Percentiles rank a stretch among this genome's conserved stretches.
Conservation (phyloP, 176 grass and related monocot species). For the Panicum miliaceum region DNA sequence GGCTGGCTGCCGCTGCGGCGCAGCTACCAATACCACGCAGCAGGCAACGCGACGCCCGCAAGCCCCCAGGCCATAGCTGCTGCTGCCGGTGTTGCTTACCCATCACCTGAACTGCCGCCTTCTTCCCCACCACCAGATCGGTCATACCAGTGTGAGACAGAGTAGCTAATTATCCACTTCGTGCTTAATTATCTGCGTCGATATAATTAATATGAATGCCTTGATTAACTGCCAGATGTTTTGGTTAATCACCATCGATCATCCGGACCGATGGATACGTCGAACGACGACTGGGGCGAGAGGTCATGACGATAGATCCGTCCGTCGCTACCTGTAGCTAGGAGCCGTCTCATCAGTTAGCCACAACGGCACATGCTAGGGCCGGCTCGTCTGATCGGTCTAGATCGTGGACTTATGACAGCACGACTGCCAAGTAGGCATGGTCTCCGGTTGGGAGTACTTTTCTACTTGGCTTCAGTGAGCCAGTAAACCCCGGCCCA, state of each 20-base stretch:
- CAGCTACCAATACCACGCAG: too few relatives aligned
- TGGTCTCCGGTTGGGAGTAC: too few relatives aligned
- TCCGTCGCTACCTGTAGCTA: too few relatives aligned
- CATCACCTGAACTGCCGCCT: neutral
- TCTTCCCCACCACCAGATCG: neutral
- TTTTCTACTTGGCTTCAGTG: neutral
- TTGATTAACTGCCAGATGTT: neutral
- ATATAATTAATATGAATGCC: neutral
- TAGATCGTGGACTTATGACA: neutral
- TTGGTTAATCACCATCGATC: neutral
- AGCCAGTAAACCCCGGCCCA: too few relatives aligned
- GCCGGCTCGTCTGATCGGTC: neutral
- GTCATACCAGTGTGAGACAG: too few relatives aligned
- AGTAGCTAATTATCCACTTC: neutral
- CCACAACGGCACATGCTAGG: neutral
- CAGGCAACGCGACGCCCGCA: too few relatives aligned
- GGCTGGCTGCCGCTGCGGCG: too few relatives aligned
- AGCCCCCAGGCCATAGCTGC: neutral
- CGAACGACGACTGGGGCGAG: too few relatives aligned
- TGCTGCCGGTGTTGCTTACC: neutral
- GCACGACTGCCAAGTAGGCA: neutral
- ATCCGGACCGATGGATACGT: too few relatives aligned
- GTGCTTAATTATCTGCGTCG: neutral
- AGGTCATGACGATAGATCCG: too few relatives aligned
- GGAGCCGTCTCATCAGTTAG: neutral